Evolutionary conservation across 495 filamentous ascomycete genomes (phyloP).

Genomic region (Penicillium paradoxum): DNA sequence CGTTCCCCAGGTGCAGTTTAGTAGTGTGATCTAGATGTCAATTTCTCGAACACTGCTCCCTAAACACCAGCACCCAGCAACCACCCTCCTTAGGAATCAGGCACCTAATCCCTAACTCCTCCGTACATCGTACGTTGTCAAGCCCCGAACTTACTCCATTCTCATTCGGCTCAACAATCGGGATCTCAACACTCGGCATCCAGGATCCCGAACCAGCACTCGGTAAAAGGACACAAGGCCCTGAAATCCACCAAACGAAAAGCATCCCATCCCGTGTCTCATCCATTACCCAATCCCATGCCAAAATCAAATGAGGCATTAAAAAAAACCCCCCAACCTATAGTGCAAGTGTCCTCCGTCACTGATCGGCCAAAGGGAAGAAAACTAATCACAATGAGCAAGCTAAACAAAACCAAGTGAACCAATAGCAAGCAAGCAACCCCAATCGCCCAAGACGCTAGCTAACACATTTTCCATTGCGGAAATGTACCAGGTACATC

Average conservation of each 20-base stretch:
- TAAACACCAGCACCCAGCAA: neutral
- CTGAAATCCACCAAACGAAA: neutral
- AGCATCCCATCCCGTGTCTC: neutral
- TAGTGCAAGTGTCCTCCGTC: neutral
- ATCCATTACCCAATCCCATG: neutral
- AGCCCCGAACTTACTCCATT: neutral
- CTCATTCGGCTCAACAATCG: slow-evolving; percentile 2
- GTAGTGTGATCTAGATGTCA: neutral
- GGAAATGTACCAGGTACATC: neutral
- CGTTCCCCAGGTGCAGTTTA: neutral
- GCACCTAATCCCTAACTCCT: too few relatives aligned
- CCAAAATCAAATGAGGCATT: slow-evolving; percentile 1
- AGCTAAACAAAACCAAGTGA: neutral
- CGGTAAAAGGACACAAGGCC: neutral
- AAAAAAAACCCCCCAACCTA: neutral
- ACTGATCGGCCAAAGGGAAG: neutral
- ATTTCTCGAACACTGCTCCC: neutral
- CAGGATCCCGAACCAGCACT: neutral
- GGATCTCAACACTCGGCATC: slow-evolving; percentile 5
- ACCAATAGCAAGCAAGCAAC: neutral
- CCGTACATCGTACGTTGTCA: too few relatives aligned
- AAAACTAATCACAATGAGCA: neutral
- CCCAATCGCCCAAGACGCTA: neutral
- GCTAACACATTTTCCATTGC: neutral
- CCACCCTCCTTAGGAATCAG: too few relatives aligned